These are phyloP conservation scores for Graphilbum sp. DNA, from an alignment of 2,329 filamentous ascomycete genomes.

Conservation along the genomic window DNA sequence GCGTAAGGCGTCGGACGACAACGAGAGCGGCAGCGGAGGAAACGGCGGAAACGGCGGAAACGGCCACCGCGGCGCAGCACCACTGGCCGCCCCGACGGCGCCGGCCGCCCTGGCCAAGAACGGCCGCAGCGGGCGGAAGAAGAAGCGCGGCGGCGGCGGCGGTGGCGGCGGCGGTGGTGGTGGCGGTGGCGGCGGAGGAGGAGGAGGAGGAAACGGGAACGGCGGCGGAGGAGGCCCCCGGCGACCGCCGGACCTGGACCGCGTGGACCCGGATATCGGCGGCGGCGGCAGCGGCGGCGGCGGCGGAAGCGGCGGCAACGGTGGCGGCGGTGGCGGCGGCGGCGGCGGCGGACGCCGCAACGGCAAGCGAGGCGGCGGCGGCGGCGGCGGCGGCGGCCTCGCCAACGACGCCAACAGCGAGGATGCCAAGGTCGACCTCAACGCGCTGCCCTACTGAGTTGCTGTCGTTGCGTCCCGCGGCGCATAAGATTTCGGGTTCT, in stretches of 20 bases:
- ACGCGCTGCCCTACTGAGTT: constrained; percentile 9
- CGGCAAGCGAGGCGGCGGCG: constrained; percentile 3
- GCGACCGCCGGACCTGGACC: constrained; percentile 9
- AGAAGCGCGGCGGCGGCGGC: constrained; percentile 9
- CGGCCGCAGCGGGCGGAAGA: constrained; percentile 6
- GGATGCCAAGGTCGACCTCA: constrained; percentile 9
- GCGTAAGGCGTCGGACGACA: constrained; percentile 7
- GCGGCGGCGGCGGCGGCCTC: constrained; percentile 1
- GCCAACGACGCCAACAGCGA: constrained; percentile 2
- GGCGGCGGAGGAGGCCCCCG: constrained; percentile 2
- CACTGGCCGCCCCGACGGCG: not conserved
- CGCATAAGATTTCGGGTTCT: too few species aligned
- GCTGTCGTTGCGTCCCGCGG: too few species aligned
- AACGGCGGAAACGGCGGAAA: not conserved
- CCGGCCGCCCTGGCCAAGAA: not conserved
- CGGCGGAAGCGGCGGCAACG: not conserved
- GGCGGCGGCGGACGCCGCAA: constrained; percentile 1
- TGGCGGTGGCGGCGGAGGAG: constrained; percentile 1
- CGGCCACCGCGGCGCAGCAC: not conserved
- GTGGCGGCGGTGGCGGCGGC: not conserved
- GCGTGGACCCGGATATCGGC: constrained; percentile 10
- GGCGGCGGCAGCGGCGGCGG: constrained; percentile 3
- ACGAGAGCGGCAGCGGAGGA: not conserved
- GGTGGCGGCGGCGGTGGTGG: constrained; percentile 5
- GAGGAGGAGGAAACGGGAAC: constrained; percentile 3